Conservation (phyloP, 495 filamentous ascomycete genomes). For the Venustampulla echinocandica region DNA sequence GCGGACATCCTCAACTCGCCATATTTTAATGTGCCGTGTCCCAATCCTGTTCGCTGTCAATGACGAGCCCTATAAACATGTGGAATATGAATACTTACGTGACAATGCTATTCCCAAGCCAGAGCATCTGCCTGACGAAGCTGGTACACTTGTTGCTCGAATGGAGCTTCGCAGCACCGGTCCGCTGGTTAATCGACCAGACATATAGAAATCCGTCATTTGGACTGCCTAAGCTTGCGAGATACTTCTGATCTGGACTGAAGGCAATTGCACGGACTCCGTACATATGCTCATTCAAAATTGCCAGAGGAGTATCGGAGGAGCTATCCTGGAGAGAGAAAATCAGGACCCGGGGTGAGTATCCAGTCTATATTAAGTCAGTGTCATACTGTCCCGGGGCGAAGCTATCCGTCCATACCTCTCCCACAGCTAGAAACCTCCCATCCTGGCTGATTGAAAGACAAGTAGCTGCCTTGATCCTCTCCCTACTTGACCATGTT, state of each 20-base stretch:
- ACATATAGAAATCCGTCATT: slow-evolving; percentile 94
- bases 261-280: slow-evolving; percentile 85
- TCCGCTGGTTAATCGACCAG: slow-evolving; percentile 76
- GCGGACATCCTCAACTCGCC: slow-evolving; percentile 69
- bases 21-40: slow-evolving; percentile 87
- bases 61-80: not conserved
- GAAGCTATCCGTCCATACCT: slow-evolving; percentile 40
- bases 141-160: slow-evolving; percentile 93
- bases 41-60: slow-evolving; percentile 54
- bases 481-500: slow-evolving; percentile 76
- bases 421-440: slow-evolving; percentile 81
- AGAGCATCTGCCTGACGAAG: slow-evolving; percentile 71
- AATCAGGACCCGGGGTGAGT: slow-evolving; percentile 82
- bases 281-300: slow-evolving; percentile 81
- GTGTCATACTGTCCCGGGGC: not conserved
- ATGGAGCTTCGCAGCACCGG: slow-evolving; percentile 76
- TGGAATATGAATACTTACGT: slow-evolving; percentile 40
- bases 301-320: slow-evolving; percentile 73
- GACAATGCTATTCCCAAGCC: slow-evolving; percentile 55
- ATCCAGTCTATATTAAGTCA: slow-evolving; percentile 57
- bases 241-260: slow-evolving; percentile 75
- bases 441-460: slow-evolving; percentile 86
- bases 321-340: slow-evolving; percentile 74
- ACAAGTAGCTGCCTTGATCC: slow-evolving; percentile 94
- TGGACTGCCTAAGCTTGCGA: slow-evolving; percentile 77